A percentile compares a stretch with the other conserved stretches of the same genome.
Conservation (phyloP, 495 filamentous ascomycete species). For the Neurospora tetraspora region DNA sequence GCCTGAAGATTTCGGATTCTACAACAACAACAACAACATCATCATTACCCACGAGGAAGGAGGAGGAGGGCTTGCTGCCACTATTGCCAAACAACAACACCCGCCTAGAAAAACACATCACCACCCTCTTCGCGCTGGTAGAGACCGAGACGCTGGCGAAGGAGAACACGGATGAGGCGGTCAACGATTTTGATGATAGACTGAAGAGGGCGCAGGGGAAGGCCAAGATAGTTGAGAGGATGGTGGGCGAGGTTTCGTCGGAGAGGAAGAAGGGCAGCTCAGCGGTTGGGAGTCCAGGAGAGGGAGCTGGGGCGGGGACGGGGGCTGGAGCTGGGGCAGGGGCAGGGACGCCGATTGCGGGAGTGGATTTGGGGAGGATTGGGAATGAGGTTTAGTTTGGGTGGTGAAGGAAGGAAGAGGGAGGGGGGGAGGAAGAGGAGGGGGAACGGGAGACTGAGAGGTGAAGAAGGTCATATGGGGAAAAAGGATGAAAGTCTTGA, state of each 20-base stretch:
- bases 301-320: no score
- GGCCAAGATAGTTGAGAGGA: constrained; percentile 66
- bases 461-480: not conserved
- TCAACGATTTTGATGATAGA: constrained; percentile 77
- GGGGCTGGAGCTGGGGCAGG: not conserved
- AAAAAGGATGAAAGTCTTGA: not conserved
- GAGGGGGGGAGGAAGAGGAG: not conserved
- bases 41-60: no score
- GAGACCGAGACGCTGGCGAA: constrained; percentile 70
- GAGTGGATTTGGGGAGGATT: not conserved
- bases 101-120: constrained; percentile 64
- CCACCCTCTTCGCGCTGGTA: constrained; percentile 59
- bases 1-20: no score
- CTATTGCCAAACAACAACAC: constrained; percentile 47
- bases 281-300: no score
- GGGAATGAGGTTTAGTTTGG: not conserved
- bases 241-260: constrained; percentile 47
- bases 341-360: not conserved
- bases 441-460: not conserved
- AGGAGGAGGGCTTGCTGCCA: no score
- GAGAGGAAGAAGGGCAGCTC: not conserved
- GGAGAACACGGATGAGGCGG: constrained; percentile 72
- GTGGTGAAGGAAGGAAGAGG: not conserved
- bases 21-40: no score
- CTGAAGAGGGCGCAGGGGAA: constrained; percentile 72